Conservation (phyloP, 2,329 filamentous ascomycete species). For the Periconia sp. region DNA sequence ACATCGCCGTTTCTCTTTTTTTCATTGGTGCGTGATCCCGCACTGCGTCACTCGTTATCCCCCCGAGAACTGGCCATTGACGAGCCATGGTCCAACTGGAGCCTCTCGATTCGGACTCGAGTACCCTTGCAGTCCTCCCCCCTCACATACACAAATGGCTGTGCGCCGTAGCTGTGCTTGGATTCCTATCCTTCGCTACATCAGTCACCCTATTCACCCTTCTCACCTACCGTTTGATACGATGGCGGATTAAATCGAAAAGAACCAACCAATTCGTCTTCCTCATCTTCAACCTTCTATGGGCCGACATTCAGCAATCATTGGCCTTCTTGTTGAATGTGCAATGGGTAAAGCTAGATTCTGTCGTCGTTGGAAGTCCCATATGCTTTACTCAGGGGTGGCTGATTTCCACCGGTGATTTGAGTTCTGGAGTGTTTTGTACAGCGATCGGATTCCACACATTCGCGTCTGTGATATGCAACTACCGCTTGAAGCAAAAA, state of each 20-base stretch:
- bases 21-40: conserved; percentile 11
- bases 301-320: conserved; percentile 69
- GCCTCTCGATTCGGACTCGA: conserved; percentile 27
- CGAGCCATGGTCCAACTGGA: conserved; percentile 21
- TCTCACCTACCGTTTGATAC: conserved; percentile 51
- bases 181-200: conserved; percentile 50
- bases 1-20: not conserved
- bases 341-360: conserved; percentile 58
- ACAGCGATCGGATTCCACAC: conserved; percentile 67
- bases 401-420: conserved; percentile 67
- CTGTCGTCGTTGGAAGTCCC: conserved; percentile 55
- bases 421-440: conserved; percentile 69
- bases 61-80: not conserved
- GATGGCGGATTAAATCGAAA: conserved; percentile 39
- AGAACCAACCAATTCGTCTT: conserved; percentile 66
- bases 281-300: conserved; percentile 68
- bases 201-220: conserved; percentile 48
- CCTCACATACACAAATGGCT: conserved; percentile 44
- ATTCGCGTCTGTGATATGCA: conserved; percentile 62
- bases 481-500: conserved; percentile 54
- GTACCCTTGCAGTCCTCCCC: conserved; percentile 36
- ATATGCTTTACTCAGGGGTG: conserved; percentile 69
- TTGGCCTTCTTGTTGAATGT: conserved; percentile 65
- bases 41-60: not conserved
- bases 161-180: conserved; percentile 49